phyloP scores from a whole-genome alignment of 208 protist species.

The Leishmania braziliensis region DNA sequence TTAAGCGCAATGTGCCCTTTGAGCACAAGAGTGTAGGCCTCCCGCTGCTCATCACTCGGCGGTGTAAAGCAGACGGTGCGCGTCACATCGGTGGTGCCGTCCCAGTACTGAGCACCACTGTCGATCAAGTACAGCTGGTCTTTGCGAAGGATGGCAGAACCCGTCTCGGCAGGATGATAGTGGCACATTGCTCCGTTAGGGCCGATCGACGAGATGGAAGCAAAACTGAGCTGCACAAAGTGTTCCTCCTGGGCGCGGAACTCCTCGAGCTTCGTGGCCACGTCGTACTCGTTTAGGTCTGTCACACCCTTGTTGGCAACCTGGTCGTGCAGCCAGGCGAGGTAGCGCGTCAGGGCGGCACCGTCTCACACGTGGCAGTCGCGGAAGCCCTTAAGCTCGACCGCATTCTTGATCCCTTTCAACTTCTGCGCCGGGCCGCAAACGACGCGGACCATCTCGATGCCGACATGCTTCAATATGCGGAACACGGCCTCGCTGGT shows the following conservation, averaged over 20 bases:
- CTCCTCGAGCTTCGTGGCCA: slow-evolving; percentile 67
- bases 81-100: slow-evolving; percentile 98
- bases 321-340: slow-evolving; percentile 90
- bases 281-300: slow-evolving; percentile 87
- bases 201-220: slow-evolving; percentile 91
- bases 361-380: slow-evolving; percentile 94
- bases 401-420: slow-evolving; percentile 93
- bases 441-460: slow-evolving; percentile 42
- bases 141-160: slow-evolving; percentile 56
- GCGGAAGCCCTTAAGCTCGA: slow-evolving; percentile 93
- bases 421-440: slow-evolving; percentile 75
- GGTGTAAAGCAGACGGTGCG: slow-evolving; percentile 94
- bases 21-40: slow-evolving; percentile 96
- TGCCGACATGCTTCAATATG: slow-evolving; percentile 38
- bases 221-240: slow-evolving; percentile 93
- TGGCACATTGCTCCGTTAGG: slow-evolving; percentile 96
- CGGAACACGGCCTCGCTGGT: slow-evolving; percentile 69
- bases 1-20: slow-evolving; percentile 94
- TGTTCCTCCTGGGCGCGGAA: slow-evolving; percentile 75
- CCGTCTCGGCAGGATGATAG: slow-evolving; percentile 79
- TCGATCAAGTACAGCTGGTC: slow-evolving; percentile 95
- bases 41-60: slow-evolving; percentile 62
- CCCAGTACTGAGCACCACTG: slow-evolving; percentile 95
- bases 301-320: slow-evolving; percentile 59
- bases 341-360: slow-evolving; percentile 89